phyloP scores from a whole-genome alignment of 768 basidiomycete genomes.

The Termitomyces sp. region DNA sequence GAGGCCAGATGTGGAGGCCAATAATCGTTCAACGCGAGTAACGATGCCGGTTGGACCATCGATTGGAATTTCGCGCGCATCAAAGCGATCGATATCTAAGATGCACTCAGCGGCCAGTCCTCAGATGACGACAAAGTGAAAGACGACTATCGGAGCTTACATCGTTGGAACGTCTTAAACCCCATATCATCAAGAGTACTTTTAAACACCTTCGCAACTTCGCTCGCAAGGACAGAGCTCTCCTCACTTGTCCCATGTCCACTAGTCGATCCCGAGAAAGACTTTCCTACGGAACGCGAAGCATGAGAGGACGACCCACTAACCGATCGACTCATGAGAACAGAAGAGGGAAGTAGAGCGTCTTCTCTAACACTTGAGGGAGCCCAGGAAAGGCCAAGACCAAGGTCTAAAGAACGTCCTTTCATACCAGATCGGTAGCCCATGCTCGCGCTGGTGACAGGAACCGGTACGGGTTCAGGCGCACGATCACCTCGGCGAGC shows the following conservation, averaged over 20 bases:
- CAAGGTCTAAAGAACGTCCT: conserved; percentile 71
- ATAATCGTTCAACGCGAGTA: conserved; percentile 57
- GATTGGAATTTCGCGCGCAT: conserved; percentile 70
- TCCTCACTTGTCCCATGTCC: conserved; percentile 15
- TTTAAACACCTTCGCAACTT: conserved; percentile 47
- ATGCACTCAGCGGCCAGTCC: conserved; percentile 13
- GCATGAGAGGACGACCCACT: conserved; percentile 26
- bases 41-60: conserved; percentile 73
- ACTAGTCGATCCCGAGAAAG: conserved; percentile 23
- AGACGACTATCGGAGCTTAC: conserved; percentile 38
- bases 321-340: conserved; percentile 31
- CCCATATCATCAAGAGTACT: conserved; percentile 43
- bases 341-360: conserved; percentile 52
- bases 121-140: conserved; percentile 2
- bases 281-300: conserved; percentile 16
- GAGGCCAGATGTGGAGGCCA: conserved; percentile 47
- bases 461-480: conserved; percentile 28
- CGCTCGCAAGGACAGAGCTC: conserved; percentile 36
- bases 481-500: conserved; percentile 26
- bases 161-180: conserved; percentile 57
- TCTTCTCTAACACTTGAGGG: conserved; percentile 65
- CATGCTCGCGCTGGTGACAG: conserved; percentile 20
- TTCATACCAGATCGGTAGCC: conserved; percentile 48
- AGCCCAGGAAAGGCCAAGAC: conserved; percentile 70
- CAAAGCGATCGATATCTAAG: conserved; percentile 71